Conservation (phyloP, 495 filamentous ascomycete species). For the Annulohypoxylon stygium region DNA sequence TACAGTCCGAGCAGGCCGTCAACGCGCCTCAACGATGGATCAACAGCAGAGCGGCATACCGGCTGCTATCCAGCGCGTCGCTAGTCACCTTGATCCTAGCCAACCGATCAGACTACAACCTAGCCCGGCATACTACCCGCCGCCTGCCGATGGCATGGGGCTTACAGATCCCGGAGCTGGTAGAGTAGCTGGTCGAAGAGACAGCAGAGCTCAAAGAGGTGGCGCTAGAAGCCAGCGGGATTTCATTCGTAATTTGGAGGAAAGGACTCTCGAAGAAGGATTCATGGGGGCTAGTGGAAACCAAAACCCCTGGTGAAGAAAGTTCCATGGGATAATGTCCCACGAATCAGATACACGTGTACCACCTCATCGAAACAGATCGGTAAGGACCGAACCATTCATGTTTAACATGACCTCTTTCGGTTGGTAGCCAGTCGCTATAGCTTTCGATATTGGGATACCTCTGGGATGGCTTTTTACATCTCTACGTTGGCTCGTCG, state of each 20-base stretch:
- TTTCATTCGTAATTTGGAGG: conserved; percentile 94
- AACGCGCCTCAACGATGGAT: conserved; percentile 96
- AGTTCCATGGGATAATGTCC: conserved; percentile 20
- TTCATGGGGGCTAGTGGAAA: conserved; percentile 60
- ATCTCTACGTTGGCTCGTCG: conserved; percentile 17
- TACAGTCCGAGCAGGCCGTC: conserved; percentile 82
- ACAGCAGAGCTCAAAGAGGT: conserved; percentile 76
- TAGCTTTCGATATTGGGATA: conserved; percentile 10
- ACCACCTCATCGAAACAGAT: conserved; percentile 10
- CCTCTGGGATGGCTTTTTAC: conserved; percentile 6
- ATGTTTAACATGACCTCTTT: conserved; percentile 17
- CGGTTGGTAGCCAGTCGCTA: conserved; percentile 14
- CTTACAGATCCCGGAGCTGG: conserved; percentile 67
- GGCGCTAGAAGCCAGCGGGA: conserved; percentile 77
- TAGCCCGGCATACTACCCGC: conserved; percentile 97
- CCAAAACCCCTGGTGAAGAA: conserved; percentile 65
- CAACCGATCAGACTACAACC: conserved; percentile 95
- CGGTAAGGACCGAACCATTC: conserved; percentile 13
- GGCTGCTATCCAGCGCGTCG: conserved; percentile 92
- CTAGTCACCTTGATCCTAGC: conserved; percentile 94
- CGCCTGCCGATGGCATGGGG: conserved; percentile 85
- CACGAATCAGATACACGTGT: conserved; percentile 11
- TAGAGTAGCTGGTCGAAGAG: conserved; percentile 76
- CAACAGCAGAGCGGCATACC: conserved; percentile 93
- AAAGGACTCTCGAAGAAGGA: conserved; percentile 91